A percentile compares a stretch with the other conserved stretches of the same genome.
Evolutionary conservation across 2,329 filamentous ascomycete genomes (phyloP).

Genomic region (Epichloe uncinata): DNA sequence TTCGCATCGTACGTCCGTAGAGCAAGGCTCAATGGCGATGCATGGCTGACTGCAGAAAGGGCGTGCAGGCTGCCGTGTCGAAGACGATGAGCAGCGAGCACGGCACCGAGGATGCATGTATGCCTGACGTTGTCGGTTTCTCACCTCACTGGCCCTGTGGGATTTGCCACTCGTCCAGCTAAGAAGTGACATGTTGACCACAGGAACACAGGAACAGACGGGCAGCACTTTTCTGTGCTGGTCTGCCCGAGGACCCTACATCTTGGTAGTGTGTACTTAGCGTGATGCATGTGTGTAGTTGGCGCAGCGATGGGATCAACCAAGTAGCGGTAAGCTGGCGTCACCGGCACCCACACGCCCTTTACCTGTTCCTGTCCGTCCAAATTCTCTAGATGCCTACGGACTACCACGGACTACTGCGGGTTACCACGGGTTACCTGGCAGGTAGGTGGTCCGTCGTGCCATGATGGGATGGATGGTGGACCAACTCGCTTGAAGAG

Average conservation of each 20-base stretch:
- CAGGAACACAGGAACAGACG: background rate
- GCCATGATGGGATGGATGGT: background rate
- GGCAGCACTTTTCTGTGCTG: no score
- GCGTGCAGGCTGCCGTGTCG: background rate
- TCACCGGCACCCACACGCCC: background rate
- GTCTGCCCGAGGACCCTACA: no score
- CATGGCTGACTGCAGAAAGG: conserved; percentile 2
- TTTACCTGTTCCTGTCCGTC: no score
- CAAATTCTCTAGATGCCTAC: background rate
- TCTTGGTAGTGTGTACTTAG: no score
- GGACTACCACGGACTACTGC: no score
- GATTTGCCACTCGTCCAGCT: background rate
- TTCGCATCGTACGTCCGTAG: background rate
- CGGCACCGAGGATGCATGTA: background rate
- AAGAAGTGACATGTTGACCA: background rate
- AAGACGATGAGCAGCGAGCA: background rate
- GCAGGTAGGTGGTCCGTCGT: background rate
- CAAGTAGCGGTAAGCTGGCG: conserved; percentile 3
- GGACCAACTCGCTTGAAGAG: background rate
- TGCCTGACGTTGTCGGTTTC: background rate
- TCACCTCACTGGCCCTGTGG: background rate
- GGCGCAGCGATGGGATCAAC: background rate
- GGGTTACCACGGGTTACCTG: no score
- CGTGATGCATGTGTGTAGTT: no score
- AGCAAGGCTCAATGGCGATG: background rate